Base-by-base conservation (phyloP, 306 rosid genomes). In the Pterocarpus santalinus region DNA sequence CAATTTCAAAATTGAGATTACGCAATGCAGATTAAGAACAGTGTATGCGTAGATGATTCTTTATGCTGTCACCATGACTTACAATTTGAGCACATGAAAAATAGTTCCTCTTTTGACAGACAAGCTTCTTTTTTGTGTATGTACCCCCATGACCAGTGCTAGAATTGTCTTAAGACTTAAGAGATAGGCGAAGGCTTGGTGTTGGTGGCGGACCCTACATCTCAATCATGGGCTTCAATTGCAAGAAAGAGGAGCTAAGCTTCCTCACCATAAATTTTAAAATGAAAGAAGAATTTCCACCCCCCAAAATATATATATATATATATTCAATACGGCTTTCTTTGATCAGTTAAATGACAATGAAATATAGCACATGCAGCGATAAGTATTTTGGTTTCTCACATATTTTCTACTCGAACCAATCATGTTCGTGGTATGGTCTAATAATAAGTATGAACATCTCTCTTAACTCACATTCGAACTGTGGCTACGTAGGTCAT, bases 61-160 rank as follows among this genome's bases (percentile, higher is more conserved):
- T 65, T 64, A 5, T 49, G 60, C 7, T 78, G 72, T 57, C 66
- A 68, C 65, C 49, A 80, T 75, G 69, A 35, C 80, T 53, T 75
- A 69, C 69, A 46, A 64, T 72, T 70, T 66, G 17, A 80, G 67
- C 85, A 76, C 88, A 44, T 56, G 58, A 32, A 22, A 56, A 75
- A 33, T 12, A 67, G 85, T 77, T 51, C 67, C 77, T 65, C 57
- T 81, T 78, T 72, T 33, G 9, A 56, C 22, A 53, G 80, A 76
- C 68, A 72, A 0, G 39, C n/a, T 39, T 65, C n/a, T 35, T 56
- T 77, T 60, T 17, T 35, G 12, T 32, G 69, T 7, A 55, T 7
- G 33, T 36, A 17, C 17, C 69, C 51, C 38, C 72, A 56, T 43
- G 47, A 43, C 44, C 5, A 56, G 69, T 46, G 76, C 2, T 60